Base-by-base conservation (phyloP, 495 filamentous ascomycete genomes). In the Neurospora sp. region DNA sequence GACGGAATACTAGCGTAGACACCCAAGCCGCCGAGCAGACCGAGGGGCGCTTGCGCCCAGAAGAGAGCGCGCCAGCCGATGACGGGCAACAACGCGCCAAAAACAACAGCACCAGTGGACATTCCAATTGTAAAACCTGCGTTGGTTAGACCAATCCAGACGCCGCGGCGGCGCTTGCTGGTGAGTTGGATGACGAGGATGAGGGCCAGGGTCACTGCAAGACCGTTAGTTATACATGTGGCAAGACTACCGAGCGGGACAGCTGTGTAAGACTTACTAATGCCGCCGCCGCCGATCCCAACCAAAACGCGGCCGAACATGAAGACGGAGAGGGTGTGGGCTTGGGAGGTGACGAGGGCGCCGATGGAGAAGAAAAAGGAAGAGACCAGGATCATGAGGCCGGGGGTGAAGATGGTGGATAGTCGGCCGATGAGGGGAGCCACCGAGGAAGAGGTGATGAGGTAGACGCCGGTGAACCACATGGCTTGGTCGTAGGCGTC, bases 391-490 rank as follows among this genome's bases (percentile, higher is more conserved):
- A 92, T 82, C 79, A 90, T 90, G 69, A 82, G 71, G 9, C 90
- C 86, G 1, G 91, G 87, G 1, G 89, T 87, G 78, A 94, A 93
- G 31, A 93, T 86, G 74, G 89, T 86, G 31, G 88, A 86, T 9
- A 94, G 82, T 42, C 91, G 86, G 8, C 92, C 92, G 10, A 85
- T 84, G 2, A 95, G 78, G 0, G 92, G 92, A 0, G 89, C 85
- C 5, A 90, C 82, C 23, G 87, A 90, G 54, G 90, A 91, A 85
- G 89, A 86, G 54, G 90, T 88, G 73, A 95, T 93, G 81, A 90
- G 80, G 78, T 91, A 94, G 1, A 91, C 82, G 37, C 90, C 90
- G 8, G 91, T 93, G 75, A 95, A 91, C 92, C 92, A 95, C 75
- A 87, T 90, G 23, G 88, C 89, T 62, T 89, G 81, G 37, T 88